Evolutionary conservation across 2,329 filamentous ascomycete genomes (phyloP), one percentile per base, ranked within the genome.

Genomic region (Graphilbum ipis-grandicollis): DNA sequence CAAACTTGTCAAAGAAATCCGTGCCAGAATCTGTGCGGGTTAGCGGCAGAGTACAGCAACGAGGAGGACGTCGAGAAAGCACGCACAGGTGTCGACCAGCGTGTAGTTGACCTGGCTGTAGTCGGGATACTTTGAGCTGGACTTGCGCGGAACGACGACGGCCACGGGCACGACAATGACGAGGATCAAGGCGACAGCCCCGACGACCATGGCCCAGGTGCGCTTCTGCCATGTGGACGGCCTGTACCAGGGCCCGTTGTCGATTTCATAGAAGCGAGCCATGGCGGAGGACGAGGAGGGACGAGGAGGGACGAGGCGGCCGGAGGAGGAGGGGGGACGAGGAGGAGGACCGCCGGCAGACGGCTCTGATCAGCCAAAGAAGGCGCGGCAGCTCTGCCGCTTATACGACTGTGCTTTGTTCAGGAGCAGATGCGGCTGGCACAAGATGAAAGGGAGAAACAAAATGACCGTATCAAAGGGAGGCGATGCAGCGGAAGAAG

Each of bases 1-100:
- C 48, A 46, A 71, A 71, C 26, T 67, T 59, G 45, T 70, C 64
- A 48, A 71, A 71, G 47, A 71, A 71, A 13, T 44, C 48, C 30
- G 59, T 53, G 35, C 65, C 63, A 15, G 57, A 58, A 44, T 68
- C 66, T 69, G 26, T n/a, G 3, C 5, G 9, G 26, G 35, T 37
- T 18, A 40, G 35, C 28, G 14, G 26, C 10, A 13, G 6, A 13
- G 26, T 9, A 8, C 10, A 13, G 14, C 8, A 28, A 13, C 10
- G 10, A 28, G 26, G 5, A 28, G 26, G 26, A n/a, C n/a, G 7
- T 3, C 7, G 12, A 10, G 15, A 19, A 4, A 19, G n/a, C 4
- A 45, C 63, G 49, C 47, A 66, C 65, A 70, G 36, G 62, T 62
- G 37, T 71, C 66, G 22, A 50, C 49, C 34, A 71, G 48, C 3